These are phyloP conservation scores for Tulasnella sp. DNA, from an alignment of 768 basidiomycete species.

Conservation along the genomic window DNA sequence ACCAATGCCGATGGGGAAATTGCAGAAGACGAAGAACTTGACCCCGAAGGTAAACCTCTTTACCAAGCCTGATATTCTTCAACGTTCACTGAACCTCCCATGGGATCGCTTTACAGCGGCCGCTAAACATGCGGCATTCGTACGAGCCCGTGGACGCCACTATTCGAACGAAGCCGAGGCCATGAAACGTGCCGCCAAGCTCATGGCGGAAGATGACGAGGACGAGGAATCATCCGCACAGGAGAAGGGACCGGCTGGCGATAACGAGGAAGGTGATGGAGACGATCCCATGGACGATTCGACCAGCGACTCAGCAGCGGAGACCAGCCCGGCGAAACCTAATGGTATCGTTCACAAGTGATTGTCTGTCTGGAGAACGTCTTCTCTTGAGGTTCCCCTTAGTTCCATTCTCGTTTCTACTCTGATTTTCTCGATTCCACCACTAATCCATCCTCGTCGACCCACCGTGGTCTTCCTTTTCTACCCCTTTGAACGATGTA, in stretches of 20 bases:
- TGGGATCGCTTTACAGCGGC: constrained; percentile 49
- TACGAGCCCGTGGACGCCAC: constrained; percentile 74
- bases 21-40: constrained; percentile 81
- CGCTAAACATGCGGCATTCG: constrained; percentile 76
- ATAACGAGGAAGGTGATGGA: background rate
- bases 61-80: background rate
- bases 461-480: background rate
- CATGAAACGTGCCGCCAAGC: constrained; percentile 74
- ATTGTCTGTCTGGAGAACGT: background rate
- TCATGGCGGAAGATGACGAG: constrained; percentile 66
- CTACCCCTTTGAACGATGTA: background rate
- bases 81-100: background rate
- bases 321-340: background rate
- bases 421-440: background rate
- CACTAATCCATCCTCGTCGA: background rate
- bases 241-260: constrained; percentile 25
- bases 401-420: background rate
- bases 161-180: constrained; percentile 90
- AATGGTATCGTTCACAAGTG: constrained; percentile 4
- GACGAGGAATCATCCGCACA: constrained; percentile 35
- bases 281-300: constrained; percentile 4
- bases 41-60: constrained; percentile 68
- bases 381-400: background rate
- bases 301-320: background rate
- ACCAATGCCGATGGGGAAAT: constrained; percentile 42